Evolutionary conservation across 2,329 filamentous ascomycete genomes (phyloP), one percentile per base, ranked within the genome.

Genomic region (Stagonosporopsis rhizophila): DNA sequence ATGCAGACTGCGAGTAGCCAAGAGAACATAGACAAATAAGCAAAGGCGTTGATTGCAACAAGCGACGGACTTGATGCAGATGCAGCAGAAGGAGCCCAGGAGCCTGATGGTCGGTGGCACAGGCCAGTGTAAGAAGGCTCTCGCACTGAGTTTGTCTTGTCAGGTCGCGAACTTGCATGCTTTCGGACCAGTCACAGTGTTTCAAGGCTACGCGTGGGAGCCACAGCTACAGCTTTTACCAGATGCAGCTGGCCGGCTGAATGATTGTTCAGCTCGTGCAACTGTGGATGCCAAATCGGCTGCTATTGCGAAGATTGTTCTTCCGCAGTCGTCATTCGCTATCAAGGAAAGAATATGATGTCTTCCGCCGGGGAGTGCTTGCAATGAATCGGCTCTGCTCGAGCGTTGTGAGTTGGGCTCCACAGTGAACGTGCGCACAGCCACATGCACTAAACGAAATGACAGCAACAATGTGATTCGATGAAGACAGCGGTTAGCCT

Each of bases 381-480:
- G 40, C 30, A 25, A 39, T 39, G 38, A 28, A 53, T 34, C 40
- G 51, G 53, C 44, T 53, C 32, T 56, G 58, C 55, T 53, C 39
- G 39, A 60, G 56, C 41, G 52, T 52, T 57, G 49, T 50, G 49
- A 37, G 54, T 61, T 55, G 54, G 38, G 44, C 48, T 27, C 50
- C 47, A 56, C 40, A 45, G 61, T 53, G 53, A 60, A 61, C 61
- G 63, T 59, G 55, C 54, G 62, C 67, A 66, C 59, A 66, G 68
- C 69, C 69, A 69, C 67, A 51, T 66, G 61, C 69, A 66, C 69
- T 72, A 67, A 67, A 55, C 44, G 52, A 65, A 55, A 61, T 57
- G 61, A 69, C 58, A 48, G 55, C 56, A 54, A 39, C 37, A 40
- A 46, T 48, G 54, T 56, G 59, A 64, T 62, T 64, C 52, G 55